Evolutionary conservation across 2,329 filamentous ascomycete species (phyloP), one percentile per base, ranked within the genome.

Genomic region (Ceratocystis lukuohia): DNA sequence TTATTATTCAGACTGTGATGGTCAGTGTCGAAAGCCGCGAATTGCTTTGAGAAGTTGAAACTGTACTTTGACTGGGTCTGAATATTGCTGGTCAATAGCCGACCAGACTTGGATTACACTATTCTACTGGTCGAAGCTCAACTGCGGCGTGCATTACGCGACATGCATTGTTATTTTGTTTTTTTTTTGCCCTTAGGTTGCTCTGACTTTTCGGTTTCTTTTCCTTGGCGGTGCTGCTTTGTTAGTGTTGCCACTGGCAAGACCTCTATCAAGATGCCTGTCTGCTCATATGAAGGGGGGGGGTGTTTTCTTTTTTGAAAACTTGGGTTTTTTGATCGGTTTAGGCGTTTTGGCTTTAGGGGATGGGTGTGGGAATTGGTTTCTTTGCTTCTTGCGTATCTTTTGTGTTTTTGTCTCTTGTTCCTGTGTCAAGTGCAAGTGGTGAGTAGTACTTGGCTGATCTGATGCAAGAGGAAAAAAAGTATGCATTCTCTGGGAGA

Each of bases 1-100:
- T 59, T 25, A 59, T 61, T 61, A 61, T 65, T 46, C 48, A 53
- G 22, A 15, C 48, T 53, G 20, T 53, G 20, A 53, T 25, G 48
- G 10, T 15, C 25, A 25, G 20, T 53, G 48, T 28, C 10, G 48
- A 25, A 10, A 15, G 10, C 22, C 8, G 22, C 48, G 10, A 25
- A 25, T 53, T 53, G 48, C 10, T 53, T 28, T 15, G 37, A 41
- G 10, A 15, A 41, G 10, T 41, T 15, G 37, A 12, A 37, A 41
- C 37, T 12, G 37, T 41, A 41, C 37, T 41, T 41, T 28, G 48
- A 15, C 48, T 5, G 22, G 22, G 48, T 53, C 3, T 28, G 22
- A 25, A 28, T 53, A 15, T 53, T 53, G 48, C 48, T 53, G 48
- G 48, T 28, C 22, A 28, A 53, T 53, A 53, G 15, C 22, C 1